phyloP scores from a whole-genome alignment of 495 filamentous ascomycete species.

The Jackrogersella multiformis region DNA sequence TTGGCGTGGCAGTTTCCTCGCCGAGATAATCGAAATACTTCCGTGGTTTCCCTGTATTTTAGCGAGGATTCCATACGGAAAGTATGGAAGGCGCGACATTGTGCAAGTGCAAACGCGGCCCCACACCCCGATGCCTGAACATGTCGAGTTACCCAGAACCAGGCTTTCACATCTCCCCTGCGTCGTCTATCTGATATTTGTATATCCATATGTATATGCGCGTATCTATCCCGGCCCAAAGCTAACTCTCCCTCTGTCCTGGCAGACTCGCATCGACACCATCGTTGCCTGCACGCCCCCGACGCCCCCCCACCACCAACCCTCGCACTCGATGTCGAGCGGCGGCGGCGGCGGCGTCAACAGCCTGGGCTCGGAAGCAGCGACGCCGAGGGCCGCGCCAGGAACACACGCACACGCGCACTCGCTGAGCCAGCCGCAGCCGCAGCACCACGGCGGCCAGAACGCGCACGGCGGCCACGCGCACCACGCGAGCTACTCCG shows the following conservation, averaged over 20 bases:
- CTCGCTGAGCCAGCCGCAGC: neutral
- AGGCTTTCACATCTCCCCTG: neutral
- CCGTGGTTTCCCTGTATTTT: neutral
- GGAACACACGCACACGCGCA: neutral
- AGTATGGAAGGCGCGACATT: neutral
- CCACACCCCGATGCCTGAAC: neutral
- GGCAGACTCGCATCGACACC: constrained; percentile 46
- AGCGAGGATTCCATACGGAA: neutral
- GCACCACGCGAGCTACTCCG: too few species aligned
- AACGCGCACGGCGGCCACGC: neutral
- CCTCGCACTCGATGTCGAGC: neutral
- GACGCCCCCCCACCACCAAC: constrained; percentile 8
- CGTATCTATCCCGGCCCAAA: neutral
- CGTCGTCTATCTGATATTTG: neutral
- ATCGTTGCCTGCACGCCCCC: constrained; percentile 43
- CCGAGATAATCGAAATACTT: neutral
- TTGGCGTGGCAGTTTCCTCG: neutral
- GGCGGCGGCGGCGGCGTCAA: neutral
- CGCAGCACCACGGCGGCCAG: neutral
- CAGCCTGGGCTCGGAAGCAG: constrained; percentile 1
- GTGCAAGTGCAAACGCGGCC: constrained; percentile 25
- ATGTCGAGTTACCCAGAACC: neutral
- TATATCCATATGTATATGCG: neutral
- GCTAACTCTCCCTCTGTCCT: constrained; percentile 16
- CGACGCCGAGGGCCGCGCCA: neutral